These are phyloP conservation scores for Colletotrichum ledebouriae DNA, from an alignment of 2,329 filamentous ascomycete genomes.

Conservation along the genomic window DNA sequence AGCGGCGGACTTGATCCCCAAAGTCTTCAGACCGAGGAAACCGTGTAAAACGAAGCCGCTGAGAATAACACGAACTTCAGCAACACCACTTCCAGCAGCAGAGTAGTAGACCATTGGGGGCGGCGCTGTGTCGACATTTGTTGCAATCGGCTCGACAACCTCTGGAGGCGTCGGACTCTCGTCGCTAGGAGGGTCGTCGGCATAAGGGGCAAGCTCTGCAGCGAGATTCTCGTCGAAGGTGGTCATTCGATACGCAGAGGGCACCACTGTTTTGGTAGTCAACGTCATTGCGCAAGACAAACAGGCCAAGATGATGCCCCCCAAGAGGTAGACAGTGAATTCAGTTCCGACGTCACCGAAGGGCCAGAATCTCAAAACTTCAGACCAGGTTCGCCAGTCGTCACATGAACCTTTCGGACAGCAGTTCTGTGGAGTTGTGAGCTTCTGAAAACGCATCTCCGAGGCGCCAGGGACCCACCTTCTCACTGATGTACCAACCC, in stretches of 20 bases:
- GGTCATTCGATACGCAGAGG: slow-evolving; percentile 86
- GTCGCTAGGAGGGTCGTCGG: slow-evolving; percentile 57
- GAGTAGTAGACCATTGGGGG: slow-evolving; percentile 95
- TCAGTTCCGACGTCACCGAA: slow-evolving; percentile 75
- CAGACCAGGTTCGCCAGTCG: slow-evolving; percentile 70
- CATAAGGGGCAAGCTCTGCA: slow-evolving; percentile 60
- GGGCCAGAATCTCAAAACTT: slow-evolving; percentile 59
- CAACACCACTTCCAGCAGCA: slow-evolving; percentile 94
- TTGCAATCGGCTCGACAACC: slow-evolving; percentile 52
- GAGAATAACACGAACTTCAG: slow-evolving; percentile 97
- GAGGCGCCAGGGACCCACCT: slow-evolving; percentile 57
- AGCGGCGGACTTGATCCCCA: slow-evolving; percentile 86
- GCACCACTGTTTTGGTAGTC: slow-evolving; percentile 93
- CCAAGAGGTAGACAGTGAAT: slow-evolving; percentile 80
- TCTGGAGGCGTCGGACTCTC: slow-evolving; percentile 60
- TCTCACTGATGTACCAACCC: slow-evolving; percentile 81
- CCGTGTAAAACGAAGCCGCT: slow-evolving; percentile 97
- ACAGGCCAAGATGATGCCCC: slow-evolving; percentile 77
- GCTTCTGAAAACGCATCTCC: slow-evolving; percentile 32
- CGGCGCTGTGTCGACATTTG: slow-evolving; percentile 50
- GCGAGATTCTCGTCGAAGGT: slow-evolving; percentile 95
- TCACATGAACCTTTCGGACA: slow-evolving; percentile 67
- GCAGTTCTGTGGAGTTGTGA: slow-evolving; percentile 56
- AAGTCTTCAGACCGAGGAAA: slow-evolving; percentile 89
- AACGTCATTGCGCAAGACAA: slow-evolving; percentile 85